These are phyloP conservation scores for Scutellaria baicalensis DNA, from an alignment of 257 asterid genomes.

Conservation along the genomic window DNA sequence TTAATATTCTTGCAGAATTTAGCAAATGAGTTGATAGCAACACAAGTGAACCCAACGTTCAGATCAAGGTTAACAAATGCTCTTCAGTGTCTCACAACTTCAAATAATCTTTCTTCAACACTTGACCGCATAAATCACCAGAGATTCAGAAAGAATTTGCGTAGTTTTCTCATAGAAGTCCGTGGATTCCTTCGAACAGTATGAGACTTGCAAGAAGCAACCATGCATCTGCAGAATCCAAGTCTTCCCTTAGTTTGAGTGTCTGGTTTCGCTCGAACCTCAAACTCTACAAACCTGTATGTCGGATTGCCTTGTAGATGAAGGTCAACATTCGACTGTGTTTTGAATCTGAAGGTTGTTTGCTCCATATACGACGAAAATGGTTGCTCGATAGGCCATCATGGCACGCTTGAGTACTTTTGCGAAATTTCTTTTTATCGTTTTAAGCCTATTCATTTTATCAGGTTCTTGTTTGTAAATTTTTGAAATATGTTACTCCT, in stretches of 20 bases:
- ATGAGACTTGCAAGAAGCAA: constrained; percentile 27
- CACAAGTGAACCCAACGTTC: constrained; percentile 49
- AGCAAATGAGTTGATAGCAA: constrained; percentile 66
- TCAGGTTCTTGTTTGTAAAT: not conserved
- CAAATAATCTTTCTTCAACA: constrained; percentile 65
- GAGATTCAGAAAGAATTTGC: constrained; percentile 78
- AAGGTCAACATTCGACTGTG: not conserved
- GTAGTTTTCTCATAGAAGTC: constrained; percentile 67
- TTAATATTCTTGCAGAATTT: constrained; percentile 47
- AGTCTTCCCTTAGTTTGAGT: not conserved
- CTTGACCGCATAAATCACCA: constrained; percentile 83
- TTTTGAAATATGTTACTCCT: not conserved
- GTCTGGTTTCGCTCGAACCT: not conserved
- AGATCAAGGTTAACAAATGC: constrained; percentile 72
- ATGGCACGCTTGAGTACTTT: not conserved
- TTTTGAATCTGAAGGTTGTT: not conserved
- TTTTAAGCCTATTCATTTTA: not conserved
- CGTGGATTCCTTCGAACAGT: constrained; percentile 87
- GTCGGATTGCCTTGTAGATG: not conserved
- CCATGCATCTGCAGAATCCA: not conserved
- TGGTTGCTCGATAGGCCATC: not conserved
- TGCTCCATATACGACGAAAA: not conserved
- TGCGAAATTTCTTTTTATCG: not conserved
- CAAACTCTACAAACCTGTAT: not conserved
- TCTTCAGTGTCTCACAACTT: constrained; percentile 62